Evolutionary conservation across 2,329 filamentous ascomycete genomes (phyloP).

Genomic region (Alternaria gaisen): DNA sequence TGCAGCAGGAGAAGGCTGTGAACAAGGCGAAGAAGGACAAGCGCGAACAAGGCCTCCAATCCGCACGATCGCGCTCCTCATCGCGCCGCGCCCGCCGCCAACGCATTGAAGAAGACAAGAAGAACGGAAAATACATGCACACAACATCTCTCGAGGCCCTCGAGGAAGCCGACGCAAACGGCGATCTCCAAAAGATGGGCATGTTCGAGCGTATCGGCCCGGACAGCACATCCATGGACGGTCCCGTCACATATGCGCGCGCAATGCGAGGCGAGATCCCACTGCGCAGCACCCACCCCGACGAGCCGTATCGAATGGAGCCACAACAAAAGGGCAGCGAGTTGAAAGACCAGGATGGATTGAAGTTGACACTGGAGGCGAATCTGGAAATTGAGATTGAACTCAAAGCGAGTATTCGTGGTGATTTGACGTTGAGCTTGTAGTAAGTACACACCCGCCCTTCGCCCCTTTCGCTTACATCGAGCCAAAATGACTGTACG

Average conservation of each 20-base stretch:
- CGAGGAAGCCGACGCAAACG: conserved; percentile 62
- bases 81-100: conserved; percentile 59
- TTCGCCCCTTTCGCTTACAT: conserved; percentile 19
- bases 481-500: conserved; percentile 11
- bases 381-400: conserved; percentile 86
- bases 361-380: conserved; percentile 76
- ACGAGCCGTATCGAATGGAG: conserved; percentile 56
- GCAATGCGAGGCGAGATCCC: conserved; percentile 65
- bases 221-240: conserved; percentile 65
- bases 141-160: conserved; percentile 59
- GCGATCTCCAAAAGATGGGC: conserved; percentile 58
- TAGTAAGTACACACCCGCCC: conserved; percentile 66
- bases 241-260: conserved; percentile 63
- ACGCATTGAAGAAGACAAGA: conserved; percentile 55
- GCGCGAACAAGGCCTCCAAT: conserved; percentile 50
- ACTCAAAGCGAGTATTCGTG: conserved; percentile 84
- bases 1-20: conserved; percentile 58
- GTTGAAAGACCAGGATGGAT: conserved; percentile 67
- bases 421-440: conserved; percentile 80
- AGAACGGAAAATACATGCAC: conserved; percentile 62
- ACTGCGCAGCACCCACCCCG: conserved; percentile 61
- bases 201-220: conserved; percentile 65
- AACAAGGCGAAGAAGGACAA: conserved; percentile 52
- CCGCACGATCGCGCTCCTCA: conserved; percentile 57
- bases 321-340: conserved; percentile 53